phyloP scores from a whole-genome alignment of 169 alveolate species.

The Ichthyophthirius multifiliis region DNA sequence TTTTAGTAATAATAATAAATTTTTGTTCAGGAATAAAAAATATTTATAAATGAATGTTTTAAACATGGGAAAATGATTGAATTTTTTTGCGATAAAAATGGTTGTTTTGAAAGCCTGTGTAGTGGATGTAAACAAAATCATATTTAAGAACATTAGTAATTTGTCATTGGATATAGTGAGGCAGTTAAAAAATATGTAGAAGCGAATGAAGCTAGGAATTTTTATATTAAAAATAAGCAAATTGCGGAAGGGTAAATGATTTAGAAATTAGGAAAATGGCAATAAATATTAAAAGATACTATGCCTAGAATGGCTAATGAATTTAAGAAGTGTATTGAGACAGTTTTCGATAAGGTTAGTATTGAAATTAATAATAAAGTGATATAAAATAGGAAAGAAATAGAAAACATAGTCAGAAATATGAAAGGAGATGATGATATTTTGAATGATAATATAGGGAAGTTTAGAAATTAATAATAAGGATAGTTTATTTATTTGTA shows the following conservation, averaged over 20 bases:
- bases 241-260: neutral
- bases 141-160: neutral
- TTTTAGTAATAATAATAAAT: too few species aligned
- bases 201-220: neutral
- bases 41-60: neutral
- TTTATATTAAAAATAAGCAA: neutral
- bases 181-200: neutral
- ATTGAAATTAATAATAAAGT: too few species aligned
- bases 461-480: too few species aligned
- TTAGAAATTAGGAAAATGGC: neutral
- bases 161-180: neutral
- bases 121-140: neutral
- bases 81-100: neutral
- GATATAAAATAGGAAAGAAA: too few species aligned
- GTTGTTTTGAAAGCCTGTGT: neutral
- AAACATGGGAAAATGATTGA: neutral
- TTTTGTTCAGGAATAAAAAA: neutral
- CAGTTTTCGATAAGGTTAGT: too few species aligned
- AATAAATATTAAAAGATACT: neutral
- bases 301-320: neutral
- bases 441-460: too few species aligned
- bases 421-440: too few species aligned
- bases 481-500: too few species aligned
- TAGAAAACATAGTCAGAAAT: too few species aligned
- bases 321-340: too few species aligned